Evolutionary conservation across 345 rosid genomes (phyloP).

Genomic region (Arabidopsis arenosa): DNA sequence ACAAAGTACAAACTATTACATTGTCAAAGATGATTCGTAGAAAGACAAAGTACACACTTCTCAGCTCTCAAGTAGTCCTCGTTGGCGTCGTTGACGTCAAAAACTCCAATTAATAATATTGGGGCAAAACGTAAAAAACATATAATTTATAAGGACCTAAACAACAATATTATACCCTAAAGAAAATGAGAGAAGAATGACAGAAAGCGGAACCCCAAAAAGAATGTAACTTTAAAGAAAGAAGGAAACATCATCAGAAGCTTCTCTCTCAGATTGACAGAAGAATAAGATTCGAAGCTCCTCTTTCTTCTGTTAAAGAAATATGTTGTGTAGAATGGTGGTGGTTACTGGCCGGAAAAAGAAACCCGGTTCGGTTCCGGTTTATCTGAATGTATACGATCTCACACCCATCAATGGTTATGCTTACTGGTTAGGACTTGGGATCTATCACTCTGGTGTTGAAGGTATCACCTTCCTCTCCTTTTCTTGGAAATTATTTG

Average conservation of each 20-base stretch:
- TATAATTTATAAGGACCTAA: not conserved
- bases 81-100: conserved; percentile 22
- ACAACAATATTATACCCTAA: conserved; percentile 16
- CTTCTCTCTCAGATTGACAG: conserved; percentile 38
- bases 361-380: conserved; percentile 79
- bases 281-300: conserved; percentile 30
- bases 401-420: conserved; percentile 96
- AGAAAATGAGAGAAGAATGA: conserved; percentile 29
- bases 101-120: not conserved
- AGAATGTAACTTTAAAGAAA: conserved; percentile 44
- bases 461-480: conserved; percentile 59
- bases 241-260: conserved; percentile 40
- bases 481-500: not conserved
- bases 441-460: conserved; percentile 97
- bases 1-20: too few species aligned
- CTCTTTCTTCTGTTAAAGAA: conserved; percentile 7
- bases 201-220: conserved; percentile 24
- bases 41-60: not conserved
- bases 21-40: too few species aligned
- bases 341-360: conserved; percentile 63
- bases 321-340: conserved; percentile 75
- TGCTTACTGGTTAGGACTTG: conserved; percentile 97
- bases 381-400: conserved; percentile 94
- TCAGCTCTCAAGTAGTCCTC: conserved; percentile 14
- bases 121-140: conserved; percentile 24